A percentile compares a stretch with the other conserved stretches of the same genome.
Conservation (phyloP, 2,329 filamentous ascomycete genomes). For the Penicillium nordicum region DNA sequence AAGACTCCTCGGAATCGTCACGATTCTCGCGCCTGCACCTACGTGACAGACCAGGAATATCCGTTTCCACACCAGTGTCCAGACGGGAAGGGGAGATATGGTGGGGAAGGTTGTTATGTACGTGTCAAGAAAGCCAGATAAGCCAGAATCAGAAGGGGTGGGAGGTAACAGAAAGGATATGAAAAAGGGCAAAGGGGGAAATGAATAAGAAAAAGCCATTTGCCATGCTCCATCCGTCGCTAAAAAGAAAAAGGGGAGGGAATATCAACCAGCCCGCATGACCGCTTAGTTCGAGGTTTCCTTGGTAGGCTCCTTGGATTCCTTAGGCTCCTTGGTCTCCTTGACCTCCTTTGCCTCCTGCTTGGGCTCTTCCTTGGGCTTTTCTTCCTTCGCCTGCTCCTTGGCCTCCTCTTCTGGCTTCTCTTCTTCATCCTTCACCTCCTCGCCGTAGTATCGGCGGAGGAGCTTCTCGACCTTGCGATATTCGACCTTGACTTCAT, state of each 20-base stretch:
- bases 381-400: slow-evolving; percentile 1
- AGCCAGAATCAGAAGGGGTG: not conserved
- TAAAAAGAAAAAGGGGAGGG: slow-evolving; percentile 20
- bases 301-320: slow-evolving; percentile 4
- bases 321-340: slow-evolving; percentile 4
- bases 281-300: slow-evolving; percentile 10
- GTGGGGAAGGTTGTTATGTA: slow-evolving; percentile 14
- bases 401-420: slow-evolving; percentile 9
- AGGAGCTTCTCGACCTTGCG: slow-evolving; percentile 67
- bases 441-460: slow-evolving; percentile 64
- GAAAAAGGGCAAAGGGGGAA: slow-evolving; percentile 9
- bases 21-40: slow-evolving; percentile 12
- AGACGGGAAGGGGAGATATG: not conserved
- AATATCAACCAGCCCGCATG: slow-evolving; percentile 9
- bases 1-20: slow-evolving; percentile 8
- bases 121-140: slow-evolving; percentile 10
- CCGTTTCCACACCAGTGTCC: not conserved
- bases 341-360: slow-evolving; percentile 4
- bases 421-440: slow-evolving; percentile 14
- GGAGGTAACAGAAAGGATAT: slow-evolving; percentile 4
- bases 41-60: slow-evolving; percentile 9
- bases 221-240: slow-evolving; percentile 29
- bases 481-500: slow-evolving; percentile 72
- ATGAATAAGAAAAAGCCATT: slow-evolving; percentile 23
- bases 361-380: slow-evolving; percentile 10